Evolutionary conservation across 768 basidiomycete species (phyloP).

Genomic region (Phallus indusiatus): DNA sequence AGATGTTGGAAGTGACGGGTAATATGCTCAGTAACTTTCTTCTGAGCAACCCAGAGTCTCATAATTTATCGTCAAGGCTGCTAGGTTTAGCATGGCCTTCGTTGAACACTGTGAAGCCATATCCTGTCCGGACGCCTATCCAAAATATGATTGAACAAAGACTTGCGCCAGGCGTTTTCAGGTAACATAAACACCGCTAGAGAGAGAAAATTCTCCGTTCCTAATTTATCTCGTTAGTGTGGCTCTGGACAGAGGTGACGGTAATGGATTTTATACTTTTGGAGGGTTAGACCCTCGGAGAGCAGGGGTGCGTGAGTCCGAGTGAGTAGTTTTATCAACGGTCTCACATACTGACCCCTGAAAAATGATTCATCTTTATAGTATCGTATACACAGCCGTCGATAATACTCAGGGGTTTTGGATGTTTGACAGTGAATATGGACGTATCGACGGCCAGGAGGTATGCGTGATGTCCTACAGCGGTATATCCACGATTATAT

Average conservation of each 20-base stretch:
- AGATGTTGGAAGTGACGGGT: slow-evolving; percentile 26
- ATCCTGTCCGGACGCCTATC: slow-evolving; percentile 27
- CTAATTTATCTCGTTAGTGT: slow-evolving; percentile 11
- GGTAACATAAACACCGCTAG: not conserved
- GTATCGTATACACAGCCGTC: not conserved
- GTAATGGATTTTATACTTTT: slow-evolving; percentile 30
- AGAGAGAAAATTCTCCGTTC: not conserved
- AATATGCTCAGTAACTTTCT: not conserved
- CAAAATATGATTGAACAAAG: slow-evolving; percentile 30
- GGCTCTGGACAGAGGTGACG: slow-evolving; percentile 26
- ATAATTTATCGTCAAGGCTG: slow-evolving; percentile 13
- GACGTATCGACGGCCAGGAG: slow-evolving; percentile 17
- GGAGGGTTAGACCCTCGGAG: slow-evolving; percentile 24
- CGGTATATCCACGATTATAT: not conserved
- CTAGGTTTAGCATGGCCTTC: slow-evolving; percentile 29
- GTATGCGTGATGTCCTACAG: slow-evolving; percentile 9
- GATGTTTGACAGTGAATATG: slow-evolving; percentile 24
- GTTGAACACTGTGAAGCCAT: slow-evolving; percentile 28
- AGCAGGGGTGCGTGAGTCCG: not conserved
- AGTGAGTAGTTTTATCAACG: not conserved
- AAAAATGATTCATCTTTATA: not conserved
- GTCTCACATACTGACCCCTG: not conserved
- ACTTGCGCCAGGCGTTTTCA: slow-evolving; percentile 8
- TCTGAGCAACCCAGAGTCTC: not conserved
- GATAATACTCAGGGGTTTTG: slow-evolving; percentile 29